These are phyloP conservation scores for Aspergillus fischeri DNA, from an alignment of 2,329 filamentous ascomycete genomes.

Conservation along the genomic window DNA sequence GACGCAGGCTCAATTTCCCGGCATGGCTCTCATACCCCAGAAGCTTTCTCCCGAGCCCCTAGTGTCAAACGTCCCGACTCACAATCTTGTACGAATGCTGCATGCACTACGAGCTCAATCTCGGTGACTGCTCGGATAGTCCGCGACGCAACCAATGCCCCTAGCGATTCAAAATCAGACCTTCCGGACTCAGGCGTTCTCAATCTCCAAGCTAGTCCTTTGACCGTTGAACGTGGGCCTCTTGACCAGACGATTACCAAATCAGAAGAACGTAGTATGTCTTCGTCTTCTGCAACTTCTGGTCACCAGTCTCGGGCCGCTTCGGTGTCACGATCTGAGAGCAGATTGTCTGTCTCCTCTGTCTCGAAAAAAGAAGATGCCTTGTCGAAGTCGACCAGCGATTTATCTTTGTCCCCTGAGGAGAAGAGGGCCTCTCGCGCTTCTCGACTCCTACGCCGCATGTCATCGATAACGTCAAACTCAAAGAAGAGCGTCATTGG, in stretches of 20 bases:
- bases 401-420: constrained; percentile 35
- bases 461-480: constrained; percentile 56
- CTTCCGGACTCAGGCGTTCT: constrained; percentile 30
- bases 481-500: constrained; percentile 47
- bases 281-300: constrained; percentile 39
- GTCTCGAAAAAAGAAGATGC: constrained; percentile 35
- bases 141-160: constrained; percentile 53
- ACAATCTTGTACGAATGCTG: constrained; percentile 19
- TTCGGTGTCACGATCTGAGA: constrained; percentile 35
- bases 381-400: constrained; percentile 27
- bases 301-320: constrained; percentile 36
- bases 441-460: constrained; percentile 62
- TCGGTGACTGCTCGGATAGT: constrained; percentile 84
- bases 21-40: constrained; percentile 25
- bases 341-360: constrained; percentile 38
- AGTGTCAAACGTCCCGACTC: constrained; percentile 29
- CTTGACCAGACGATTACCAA: constrained; percentile 17
- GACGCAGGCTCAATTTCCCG: constrained; percentile 21
- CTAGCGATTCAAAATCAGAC: constrained; percentile 23
- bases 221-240: constrained; percentile 62
- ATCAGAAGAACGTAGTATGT: constrained; percentile 34
- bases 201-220: constrained; percentile 51
- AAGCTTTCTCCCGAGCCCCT: constrained; percentile 27
- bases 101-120: constrained; percentile 61
- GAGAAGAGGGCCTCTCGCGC: constrained; percentile 54